Percentiles rank a stretch among this genome's conserved stretches.
These are phyloP conservation scores for Cicer cuneatum DNA, from an alignment of 306 rosid genomes.

Conservation along the genomic window DNA sequence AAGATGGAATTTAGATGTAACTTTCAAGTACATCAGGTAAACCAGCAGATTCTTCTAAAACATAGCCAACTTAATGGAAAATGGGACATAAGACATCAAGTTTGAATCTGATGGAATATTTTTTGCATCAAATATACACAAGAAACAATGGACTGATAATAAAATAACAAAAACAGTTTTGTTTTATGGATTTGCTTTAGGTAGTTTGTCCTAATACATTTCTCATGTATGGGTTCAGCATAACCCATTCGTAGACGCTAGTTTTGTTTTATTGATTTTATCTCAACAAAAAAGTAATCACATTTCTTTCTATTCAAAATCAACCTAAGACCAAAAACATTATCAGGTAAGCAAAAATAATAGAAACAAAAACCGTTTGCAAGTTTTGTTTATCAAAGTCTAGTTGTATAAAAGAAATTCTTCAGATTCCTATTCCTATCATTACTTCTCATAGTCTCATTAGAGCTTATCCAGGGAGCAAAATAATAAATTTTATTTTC, in stretches of 20 bases:
- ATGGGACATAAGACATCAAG: not conserved
- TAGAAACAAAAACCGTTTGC: not conserved
- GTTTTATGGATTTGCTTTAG: not conserved
- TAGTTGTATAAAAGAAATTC: constrained; percentile 8
- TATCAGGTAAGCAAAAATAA: constrained; percentile 17
- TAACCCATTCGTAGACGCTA: not conserved
- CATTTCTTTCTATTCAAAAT: constrained; percentile 15
- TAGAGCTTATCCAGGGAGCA: constrained; percentile 18
- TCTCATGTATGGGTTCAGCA: not conserved
- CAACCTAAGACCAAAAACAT: constrained; percentile 22
- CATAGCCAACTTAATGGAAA: constrained; percentile 18
- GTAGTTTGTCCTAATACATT: not conserved
- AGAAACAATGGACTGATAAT: constrained; percentile 19
- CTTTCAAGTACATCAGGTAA: constrained; percentile 12
- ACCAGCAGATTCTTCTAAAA: constrained; percentile 27
- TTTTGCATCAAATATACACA: not conserved
- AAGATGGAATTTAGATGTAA: not conserved
- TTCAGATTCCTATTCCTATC: constrained; percentile 25
- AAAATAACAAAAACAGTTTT: not conserved
- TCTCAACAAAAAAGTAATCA: not conserved
- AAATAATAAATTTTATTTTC: constrained; percentile 17
- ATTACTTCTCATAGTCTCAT: not conserved
- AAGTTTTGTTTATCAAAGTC: constrained; percentile 6
- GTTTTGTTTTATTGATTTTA: constrained; percentile 18
- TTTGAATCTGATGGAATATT: constrained; percentile 28